Conservation (phyloP, 1,139 yeast genomes). For the Spathaspora sp. region DNA sequence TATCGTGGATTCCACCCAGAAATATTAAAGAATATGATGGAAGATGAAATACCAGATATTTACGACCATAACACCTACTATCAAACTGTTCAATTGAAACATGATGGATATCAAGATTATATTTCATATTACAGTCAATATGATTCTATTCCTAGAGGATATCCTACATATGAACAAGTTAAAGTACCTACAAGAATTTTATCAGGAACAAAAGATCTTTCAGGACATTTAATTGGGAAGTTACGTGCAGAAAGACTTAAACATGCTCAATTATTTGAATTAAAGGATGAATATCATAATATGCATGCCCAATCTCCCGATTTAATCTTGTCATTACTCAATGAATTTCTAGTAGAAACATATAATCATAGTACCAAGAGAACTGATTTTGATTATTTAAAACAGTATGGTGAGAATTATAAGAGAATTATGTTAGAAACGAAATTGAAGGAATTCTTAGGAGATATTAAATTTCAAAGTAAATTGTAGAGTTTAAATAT, state of each 20-base stretch:
- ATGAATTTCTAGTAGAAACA: conserved; percentile 10
- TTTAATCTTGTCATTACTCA: conserved; percentile 20
- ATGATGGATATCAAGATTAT: conserved; percentile 13
- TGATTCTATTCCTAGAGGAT: conserved; percentile 39
- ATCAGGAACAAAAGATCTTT: conserved; percentile 42
- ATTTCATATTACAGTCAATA: conserved; percentile 11
- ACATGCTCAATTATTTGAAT: conserved; percentile 9
- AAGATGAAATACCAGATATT: conserved; percentile 30
- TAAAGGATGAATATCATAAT: conserved; percentile 52
- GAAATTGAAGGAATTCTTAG: conserved; percentile 8
- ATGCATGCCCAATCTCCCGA: conserved; percentile 56
- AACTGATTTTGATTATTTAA: conserved; percentile 10
- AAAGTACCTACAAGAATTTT: conserved; percentile 49
- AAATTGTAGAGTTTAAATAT: conserved; percentile 9
- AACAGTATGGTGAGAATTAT: conserved; percentile 11
- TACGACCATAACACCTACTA: conserved; percentile 41
- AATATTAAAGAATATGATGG: conserved; percentile 45
- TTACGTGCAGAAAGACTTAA: conserved; percentile 4
- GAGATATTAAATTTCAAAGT: conserved; percentile 7
- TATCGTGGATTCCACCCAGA: conserved; percentile 45
- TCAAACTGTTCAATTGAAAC: conserved; percentile 18
- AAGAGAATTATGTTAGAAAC: conserved; percentile 10
- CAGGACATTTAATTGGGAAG: conserved; percentile 2
- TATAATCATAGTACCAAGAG: conserved; percentile 5
- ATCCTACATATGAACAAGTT: conserved; percentile 26